Evolutionary conservation across 768 basidiomycete species (phyloP).

Genomic region (Infundibulicybe gibba): DNA sequence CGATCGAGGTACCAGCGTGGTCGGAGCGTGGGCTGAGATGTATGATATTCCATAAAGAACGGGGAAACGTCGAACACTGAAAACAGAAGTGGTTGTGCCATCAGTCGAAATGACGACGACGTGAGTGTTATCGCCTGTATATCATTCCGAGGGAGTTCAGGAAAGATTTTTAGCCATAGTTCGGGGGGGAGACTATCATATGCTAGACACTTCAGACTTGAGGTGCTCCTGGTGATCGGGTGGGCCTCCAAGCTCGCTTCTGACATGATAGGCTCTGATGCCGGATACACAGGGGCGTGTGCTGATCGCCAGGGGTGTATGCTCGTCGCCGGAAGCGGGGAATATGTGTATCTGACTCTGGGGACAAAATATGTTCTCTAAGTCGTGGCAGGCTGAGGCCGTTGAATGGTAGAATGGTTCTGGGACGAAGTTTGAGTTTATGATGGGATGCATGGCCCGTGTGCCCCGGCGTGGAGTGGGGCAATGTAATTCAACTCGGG

Average conservation of each 20-base stretch:
- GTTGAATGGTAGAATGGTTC: too few species aligned
- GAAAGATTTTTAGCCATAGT: conserved; percentile 31
- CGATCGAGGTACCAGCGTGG: conserved; percentile 25
- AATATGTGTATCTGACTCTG: too few species aligned
- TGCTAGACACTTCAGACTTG: not conserved
- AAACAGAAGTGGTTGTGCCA: conserved; percentile 35
- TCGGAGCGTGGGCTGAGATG: conserved; percentile 19
- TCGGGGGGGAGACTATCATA: conserved; percentile 23
- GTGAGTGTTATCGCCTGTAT: conserved; percentile 25
- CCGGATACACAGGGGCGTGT: too few species aligned
- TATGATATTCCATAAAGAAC: conserved; percentile 27
- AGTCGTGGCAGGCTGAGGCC: too few species aligned
- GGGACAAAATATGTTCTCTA: too few species aligned
- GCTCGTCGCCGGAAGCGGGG: too few species aligned
- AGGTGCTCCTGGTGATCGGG: not conserved
- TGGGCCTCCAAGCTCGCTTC: not conserved
- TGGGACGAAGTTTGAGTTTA: too few species aligned
- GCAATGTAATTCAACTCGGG: too few species aligned
- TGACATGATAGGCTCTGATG: not conserved
- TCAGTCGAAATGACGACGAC: conserved; percentile 24
- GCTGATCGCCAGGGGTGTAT: too few species aligned
- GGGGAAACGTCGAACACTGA: conserved; percentile 29
- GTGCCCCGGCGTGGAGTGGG: too few species aligned
- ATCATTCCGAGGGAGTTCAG: conserved; percentile 22
- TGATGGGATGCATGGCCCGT: too few species aligned